Base-by-base conservation (phyloP, 225 moss, liverwort and hornwort species). In the Bryoerythrophyllum caledonicum region DNA sequence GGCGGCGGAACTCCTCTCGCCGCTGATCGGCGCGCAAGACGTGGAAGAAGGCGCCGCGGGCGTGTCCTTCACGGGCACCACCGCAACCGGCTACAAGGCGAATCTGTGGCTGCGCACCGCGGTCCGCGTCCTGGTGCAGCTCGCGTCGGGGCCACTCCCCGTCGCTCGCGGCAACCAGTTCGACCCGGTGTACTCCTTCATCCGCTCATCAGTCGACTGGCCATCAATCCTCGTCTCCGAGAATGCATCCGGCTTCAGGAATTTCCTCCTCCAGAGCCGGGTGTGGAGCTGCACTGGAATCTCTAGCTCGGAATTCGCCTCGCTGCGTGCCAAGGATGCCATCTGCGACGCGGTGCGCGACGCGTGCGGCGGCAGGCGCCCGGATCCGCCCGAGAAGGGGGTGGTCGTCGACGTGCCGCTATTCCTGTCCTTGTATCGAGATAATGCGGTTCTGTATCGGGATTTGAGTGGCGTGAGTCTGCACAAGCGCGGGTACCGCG, bases 21-120 rank as follows among this genome's bases (percentile, higher is more conserved):
- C 90, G 24, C 73, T 84, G 53, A 84, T 96, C 24, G 89, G 84
- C 37, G 96, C 93, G 6, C 66, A 74, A 43, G 79, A 89, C n/a
- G 90, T 91, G 19, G 74, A 93, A 59, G 79, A 86, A 5, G 96
- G 96, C 38, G 87, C 93, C 7, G 93, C 93, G 27, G 96, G 96
- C 55, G 96, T 96, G 6, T 83, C 93, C 8, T 96, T 96, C 41
- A 74, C 82, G 26, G 96, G 96, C 8, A 79, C 79, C 10, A 78
- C 81, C 73, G 67, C 67, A 21, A 89, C 87, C 2, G 96, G 96
- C 0, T 83, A 91, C 60, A 71, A 53, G 57, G 96, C 93, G 9
- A 90, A 82, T 72, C 78, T 96, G 2, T 96, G 96, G 96, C 79
- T 92, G 6, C 84, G 96, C 40, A 92, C 90, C 1, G 96, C 89